phyloP scores from a whole-genome alignment of 2,329 filamentous ascomycete species.

The Seiridium cupressi region DNA sequence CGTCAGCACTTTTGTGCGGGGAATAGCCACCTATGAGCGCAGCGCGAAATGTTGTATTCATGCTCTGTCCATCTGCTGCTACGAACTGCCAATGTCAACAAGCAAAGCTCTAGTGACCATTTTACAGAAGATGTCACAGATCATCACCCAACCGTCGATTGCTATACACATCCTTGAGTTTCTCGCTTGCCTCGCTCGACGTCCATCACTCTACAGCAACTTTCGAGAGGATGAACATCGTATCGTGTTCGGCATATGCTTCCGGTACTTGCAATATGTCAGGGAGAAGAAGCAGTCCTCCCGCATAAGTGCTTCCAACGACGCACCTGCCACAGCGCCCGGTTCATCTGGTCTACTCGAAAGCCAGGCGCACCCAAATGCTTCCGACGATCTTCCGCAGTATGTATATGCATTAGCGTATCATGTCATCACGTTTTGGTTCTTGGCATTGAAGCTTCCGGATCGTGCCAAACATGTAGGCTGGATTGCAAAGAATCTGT shows the following conservation, averaged over 20 bases:
- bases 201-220: slow-evolving; percentile 83
- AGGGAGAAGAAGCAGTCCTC: slow-evolving; percentile 60
- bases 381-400: slow-evolving; percentile 75
- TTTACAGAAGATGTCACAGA: slow-evolving; percentile 89
- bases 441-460: slow-evolving; percentile 80
- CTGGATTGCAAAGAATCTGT: slow-evolving; percentile 87
- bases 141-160: slow-evolving; percentile 89
- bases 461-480: slow-evolving; percentile 82
- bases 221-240: slow-evolving; percentile 90
- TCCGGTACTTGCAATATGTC: slow-evolving; percentile 88
- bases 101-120: slow-evolving; percentile 83
- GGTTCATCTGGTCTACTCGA: slow-evolving; percentile 19
- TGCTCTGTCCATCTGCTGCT: slow-evolving; percentile 89
- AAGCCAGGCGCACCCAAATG: slow-evolving; percentile 26
- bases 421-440: slow-evolving; percentile 97
- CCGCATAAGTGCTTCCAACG: slow-evolving; percentile 42
- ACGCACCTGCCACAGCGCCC: slow-evolving; percentile 26
- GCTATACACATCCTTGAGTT: slow-evolving; percentile 96
- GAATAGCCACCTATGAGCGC: slow-evolving; percentile 79
- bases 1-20: slow-evolving; percentile 80
- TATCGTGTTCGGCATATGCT: slow-evolving; percentile 92
- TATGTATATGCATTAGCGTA: slow-evolving; percentile 94
- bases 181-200: slow-evolving; percentile 79
- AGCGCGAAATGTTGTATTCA: slow-evolving; percentile 94
- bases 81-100: slow-evolving; percentile 85